Base-by-base conservation (phyloP, 148 eudicot species). In the Euryodendron excelsum region DNA sequence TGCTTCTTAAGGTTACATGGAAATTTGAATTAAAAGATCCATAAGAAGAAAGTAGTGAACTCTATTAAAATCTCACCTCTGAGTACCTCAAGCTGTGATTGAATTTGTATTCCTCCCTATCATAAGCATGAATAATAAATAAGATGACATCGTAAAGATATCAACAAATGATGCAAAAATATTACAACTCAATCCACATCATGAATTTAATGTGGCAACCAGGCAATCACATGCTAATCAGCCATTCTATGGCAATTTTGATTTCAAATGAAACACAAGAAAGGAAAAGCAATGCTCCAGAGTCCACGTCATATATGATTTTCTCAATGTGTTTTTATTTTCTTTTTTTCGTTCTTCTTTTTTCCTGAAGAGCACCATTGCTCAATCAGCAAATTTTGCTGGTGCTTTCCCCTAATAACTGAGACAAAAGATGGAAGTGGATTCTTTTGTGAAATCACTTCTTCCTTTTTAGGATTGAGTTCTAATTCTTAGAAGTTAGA, bases 1-100 rank as follows among this genome's bases (percentile, higher is more conserved):
- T 20, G 44, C 48, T 21, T 74, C 9, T n/a, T 60, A 14, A 41
- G 2, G 27, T 18, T 44, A n/a, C 18, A 41, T 28, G 52, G 21
- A 47, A 70, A 59, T 34, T 41, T 25, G 20, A 45, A 72, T n/a
- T 21, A 25, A 15, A 56, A 44, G 27, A 17, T 10, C 59, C 4
- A 11, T 58, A 31, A 62, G 9, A 1, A 71, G 14, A 52, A 74
- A 36, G 15, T 75, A 27, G 56, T 44, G 10, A 48, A 28, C 50
- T 37, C 68, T 37, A 74, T 21, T 25, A 39, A 63, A 75, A 58
- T 28, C 55, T 69, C 85, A 91, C 93, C 93, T 87, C 85, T 85
- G 66, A 91, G 90, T 75, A 79, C 41, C 79, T 89, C 90, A 72
- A 91, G 89, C 80, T 84, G 89, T 78, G 93, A 88, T 59, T 86